A percentile compares a stretch with the other conserved stretches of the same genome.
phyloP scores from a whole-genome alignment of 106 monocot genomes.

The Hemerocallis citrina region DNA sequence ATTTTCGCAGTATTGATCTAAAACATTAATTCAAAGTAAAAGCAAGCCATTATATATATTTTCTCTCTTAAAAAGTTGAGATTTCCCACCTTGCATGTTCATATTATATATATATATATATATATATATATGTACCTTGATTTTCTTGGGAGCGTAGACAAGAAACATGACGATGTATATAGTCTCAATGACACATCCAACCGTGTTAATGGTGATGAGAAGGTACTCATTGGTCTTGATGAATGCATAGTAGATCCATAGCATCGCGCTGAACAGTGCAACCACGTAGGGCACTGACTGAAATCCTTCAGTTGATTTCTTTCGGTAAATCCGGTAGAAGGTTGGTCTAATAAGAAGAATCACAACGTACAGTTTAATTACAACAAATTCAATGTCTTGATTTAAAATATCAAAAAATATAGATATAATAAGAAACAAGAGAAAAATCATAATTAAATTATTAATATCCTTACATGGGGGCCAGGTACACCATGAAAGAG shows the following conservation, averaged over 20 bases:
- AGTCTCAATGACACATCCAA: constrained; percentile 54
- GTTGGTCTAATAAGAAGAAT: constrained; percentile 30
- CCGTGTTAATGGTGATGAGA: constrained; percentile 64
- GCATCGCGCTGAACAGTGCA: constrained; percentile 57
- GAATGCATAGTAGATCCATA: constrained; percentile 69
- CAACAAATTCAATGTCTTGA: too few species aligned
- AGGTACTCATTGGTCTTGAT: constrained; percentile 32
- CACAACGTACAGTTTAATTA: neutral
- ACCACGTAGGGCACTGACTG: constrained; percentile 52
- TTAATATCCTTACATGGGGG: constrained; percentile 25
- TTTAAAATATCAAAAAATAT: neutral
- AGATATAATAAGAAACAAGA: neutral
- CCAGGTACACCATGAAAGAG: constrained; percentile 42
- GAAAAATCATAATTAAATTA: neutral
- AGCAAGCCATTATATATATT: too few species aligned
- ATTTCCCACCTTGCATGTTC: too few species aligned
- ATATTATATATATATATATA: too few species aligned
- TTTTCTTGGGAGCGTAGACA: constrained; percentile 25
- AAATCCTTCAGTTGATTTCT: constrained; percentile 59
- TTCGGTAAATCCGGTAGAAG: constrained; percentile 38
- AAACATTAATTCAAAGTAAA: neutral
- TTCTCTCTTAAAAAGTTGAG: too few species aligned
- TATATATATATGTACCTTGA: constrained; percentile 7
- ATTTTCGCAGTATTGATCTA: constrained; percentile 33
- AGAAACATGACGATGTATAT: constrained; percentile 56